Percentiles rank a stretch among this genome's conserved stretches.
Conservation (phyloP, 2,329 filamentous ascomycete genomes). For the Colletotrichum tabaci region DNA sequence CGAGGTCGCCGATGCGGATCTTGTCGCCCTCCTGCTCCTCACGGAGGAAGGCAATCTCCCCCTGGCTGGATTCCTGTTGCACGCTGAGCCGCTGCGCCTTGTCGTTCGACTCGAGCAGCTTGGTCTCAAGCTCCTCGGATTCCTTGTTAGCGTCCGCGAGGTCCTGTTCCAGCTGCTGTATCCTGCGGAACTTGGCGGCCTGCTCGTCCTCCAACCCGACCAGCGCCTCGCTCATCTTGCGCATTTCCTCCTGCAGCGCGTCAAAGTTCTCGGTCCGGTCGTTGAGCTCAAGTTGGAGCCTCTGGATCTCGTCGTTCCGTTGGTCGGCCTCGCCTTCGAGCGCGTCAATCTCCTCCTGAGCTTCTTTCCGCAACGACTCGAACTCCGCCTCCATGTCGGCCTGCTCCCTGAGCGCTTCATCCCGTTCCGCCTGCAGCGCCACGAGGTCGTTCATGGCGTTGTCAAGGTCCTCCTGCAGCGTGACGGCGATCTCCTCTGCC, state of each 20-base stretch:
- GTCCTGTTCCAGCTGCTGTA: conserved; percentile 87
- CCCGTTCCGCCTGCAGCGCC: conserved; percentile 84
- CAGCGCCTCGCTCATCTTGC: conserved; percentile 88
- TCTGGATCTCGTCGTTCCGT: conserved; percentile 78
- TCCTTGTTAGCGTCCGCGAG: conserved; percentile 88
- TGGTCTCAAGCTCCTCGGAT: conserved; percentile 87
- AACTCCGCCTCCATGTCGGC: conserved; percentile 73
- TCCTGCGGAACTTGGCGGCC: conserved; percentile 81
- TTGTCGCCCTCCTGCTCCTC: conserved; percentile 99
- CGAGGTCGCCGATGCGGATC: conserved; percentile 95
- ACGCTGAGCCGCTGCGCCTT: conserved; percentile 91
- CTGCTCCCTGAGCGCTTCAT: conserved; percentile 83
- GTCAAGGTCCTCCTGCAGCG: conserved; percentile 86
- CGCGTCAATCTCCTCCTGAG: conserved; percentile 76
- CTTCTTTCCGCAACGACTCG: conserved; percentile 72
- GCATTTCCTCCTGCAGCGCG: conserved; percentile 94
- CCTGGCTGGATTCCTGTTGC: conserved; percentile 92
- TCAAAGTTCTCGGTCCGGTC: conserved; percentile 89
- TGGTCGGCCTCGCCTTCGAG: conserved; percentile 81
- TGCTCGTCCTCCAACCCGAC: conserved; percentile 92
- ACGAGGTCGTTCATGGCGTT: conserved; percentile 85
- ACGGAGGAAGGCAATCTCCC: conserved; percentile 93
- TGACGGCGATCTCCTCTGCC: conserved; percentile 69
- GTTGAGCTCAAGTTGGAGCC: conserved; percentile 79
- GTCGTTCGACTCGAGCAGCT: conserved; percentile 85